Evolutionary conservation across 2,329 filamentous ascomycete genomes (phyloP).

Genomic region (Dothideomycetes sp.): DNA sequence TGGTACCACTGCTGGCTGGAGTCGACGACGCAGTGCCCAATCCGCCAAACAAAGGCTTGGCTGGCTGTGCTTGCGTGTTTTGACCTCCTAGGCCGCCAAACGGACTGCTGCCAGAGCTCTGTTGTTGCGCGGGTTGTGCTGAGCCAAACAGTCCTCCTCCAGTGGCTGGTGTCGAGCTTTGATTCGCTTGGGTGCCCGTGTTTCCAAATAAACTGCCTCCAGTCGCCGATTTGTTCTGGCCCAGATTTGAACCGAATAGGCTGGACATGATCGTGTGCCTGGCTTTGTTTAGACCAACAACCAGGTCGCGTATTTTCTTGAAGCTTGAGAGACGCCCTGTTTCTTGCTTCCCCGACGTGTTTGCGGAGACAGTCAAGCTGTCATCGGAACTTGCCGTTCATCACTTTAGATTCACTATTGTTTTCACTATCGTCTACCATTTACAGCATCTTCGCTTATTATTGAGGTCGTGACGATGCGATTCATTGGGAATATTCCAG

Average conservation of each 20-base stretch:
- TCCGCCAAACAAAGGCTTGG: not conserved
- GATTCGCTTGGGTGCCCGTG: conserved; percentile 3
- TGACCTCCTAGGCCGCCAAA: not conserved
- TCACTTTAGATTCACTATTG: no score
- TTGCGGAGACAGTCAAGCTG: not conserved
- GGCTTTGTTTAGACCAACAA: no score
- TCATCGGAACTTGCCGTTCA: no score
- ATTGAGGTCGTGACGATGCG: no score
- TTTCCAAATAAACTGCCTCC: conserved; percentile 5
- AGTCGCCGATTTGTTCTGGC: conserved; percentile 4
- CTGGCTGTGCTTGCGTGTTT: not conserved
- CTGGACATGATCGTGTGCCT: no score
- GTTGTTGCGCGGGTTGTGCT: conserved; percentile 7
- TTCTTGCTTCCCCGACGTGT: not conserved
- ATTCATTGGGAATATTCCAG: no score
- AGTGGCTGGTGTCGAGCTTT: conserved; percentile 1
- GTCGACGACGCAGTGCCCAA: not conserved
- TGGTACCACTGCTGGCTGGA: not conserved
- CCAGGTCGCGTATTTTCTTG: no score
- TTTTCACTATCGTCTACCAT: no score
- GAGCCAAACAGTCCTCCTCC: conserved; percentile 8
- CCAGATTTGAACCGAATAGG: no score
- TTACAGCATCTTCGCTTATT: no score
- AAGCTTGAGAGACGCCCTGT: no score
- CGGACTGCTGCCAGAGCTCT: conserved; percentile 2